Evolutionary conservation across 768 basidiomycete species (phyloP), one percentile per base, ranked within the genome.

Genomic region (Calocera cornea): DNA sequence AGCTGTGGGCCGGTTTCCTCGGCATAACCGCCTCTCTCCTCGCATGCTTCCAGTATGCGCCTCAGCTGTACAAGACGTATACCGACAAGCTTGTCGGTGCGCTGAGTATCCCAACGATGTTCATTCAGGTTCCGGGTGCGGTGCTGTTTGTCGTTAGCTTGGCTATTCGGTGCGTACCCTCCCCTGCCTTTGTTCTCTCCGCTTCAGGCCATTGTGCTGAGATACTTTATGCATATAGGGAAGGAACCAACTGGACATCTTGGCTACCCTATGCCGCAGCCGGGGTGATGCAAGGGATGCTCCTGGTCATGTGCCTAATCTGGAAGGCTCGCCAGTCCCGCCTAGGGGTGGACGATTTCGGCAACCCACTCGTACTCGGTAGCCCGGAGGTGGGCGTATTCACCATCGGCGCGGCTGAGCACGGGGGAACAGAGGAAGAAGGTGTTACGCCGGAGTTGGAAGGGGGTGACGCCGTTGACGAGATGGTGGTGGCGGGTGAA

Each of bases 81-180:
- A 79, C 78, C 2, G 76, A 83, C 34, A 88, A 86, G 73, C 83
- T 95, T 14, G 94, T 98, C 10, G 95, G 95, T 1, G 92, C 93
- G 0, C 80, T 98, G 17, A 94, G 92, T 73, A 90, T 99, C 67
- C 88, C 89, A 0, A 97, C 92, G 86, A 97, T 99, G 95, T 78
- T 85, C 63, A 90, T 99, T 17, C 95, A 98, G 77, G 92, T 86
- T 14, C 94, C 94, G 1, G 95, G 94, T 2, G 88, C 90, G 0
- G 79, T 90, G 1, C 74, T 91, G n/a, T 95, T 97, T 87, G 88
- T 91, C 5, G 69, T 87, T 2, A 90, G 87, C 70, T 90, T 93
- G 67, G 89, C 87, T 7, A 77, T 90, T 29, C 79, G 86, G 83
- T 87, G 67, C 19, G 80, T 72, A n/a, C n/a, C 27, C 68, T 24